These are phyloP conservation scores for Ophiorrhiza pumila DNA, from an alignment of 257 asterid genomes.

Conservation along the genomic window DNA sequence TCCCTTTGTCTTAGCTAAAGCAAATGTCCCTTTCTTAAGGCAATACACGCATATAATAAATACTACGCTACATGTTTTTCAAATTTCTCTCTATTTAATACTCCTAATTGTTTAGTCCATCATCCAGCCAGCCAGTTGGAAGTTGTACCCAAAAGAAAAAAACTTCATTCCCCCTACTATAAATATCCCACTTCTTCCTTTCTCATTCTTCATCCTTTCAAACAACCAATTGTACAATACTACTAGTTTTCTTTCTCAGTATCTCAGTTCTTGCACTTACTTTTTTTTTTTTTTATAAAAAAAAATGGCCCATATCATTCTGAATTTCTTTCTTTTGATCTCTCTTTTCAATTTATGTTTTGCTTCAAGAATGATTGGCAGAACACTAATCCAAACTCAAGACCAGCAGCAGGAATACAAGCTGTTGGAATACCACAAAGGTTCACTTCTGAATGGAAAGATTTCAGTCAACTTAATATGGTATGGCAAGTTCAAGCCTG, in stretches of 20 bases:
- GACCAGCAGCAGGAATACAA: constrained; percentile 34
- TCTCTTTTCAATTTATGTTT: constrained; percentile 24
- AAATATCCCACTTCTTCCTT: neutral
- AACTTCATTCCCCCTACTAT: neutral
- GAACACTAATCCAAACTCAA: constrained; percentile 18
- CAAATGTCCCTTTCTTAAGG: constrained; percentile 19
- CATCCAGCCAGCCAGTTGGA: too few species aligned
- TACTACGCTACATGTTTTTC: too few species aligned
- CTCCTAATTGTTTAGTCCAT: too few species aligned
- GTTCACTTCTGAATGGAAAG: constrained; percentile 57
- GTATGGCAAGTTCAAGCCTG: constrained; percentile 68
- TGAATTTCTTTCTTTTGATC: constrained; percentile 24
- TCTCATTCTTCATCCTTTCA: neutral
- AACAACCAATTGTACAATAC: neutral
- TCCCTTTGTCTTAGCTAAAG: neutral
- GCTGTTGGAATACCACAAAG: constrained; percentile 55
- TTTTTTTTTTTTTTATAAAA: too few species aligned
- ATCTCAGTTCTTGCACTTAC: neutral
- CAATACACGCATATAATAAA: too few species aligned
- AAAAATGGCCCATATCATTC: constrained; percentile 28
- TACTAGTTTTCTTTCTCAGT: neutral
- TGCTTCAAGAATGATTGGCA: constrained; percentile 29
- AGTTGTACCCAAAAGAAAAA: neutral
- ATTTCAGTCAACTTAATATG: constrained; percentile 57
- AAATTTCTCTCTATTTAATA: neutral